Conservation (phyloP, 441 rosid species). For the Manihot esculenta region DNA sequence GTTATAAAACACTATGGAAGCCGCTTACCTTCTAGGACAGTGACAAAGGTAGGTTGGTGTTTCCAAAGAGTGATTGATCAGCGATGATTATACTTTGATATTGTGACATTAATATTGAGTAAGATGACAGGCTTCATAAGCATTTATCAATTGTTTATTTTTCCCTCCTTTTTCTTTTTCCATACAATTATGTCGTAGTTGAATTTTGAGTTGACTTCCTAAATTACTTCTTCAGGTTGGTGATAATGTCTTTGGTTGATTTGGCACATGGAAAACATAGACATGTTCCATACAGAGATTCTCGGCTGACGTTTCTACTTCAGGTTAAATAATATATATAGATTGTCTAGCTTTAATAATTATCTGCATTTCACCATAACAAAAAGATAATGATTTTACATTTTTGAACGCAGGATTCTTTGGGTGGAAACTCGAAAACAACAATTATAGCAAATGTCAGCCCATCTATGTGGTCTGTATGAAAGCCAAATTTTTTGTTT, state of each 20-base stretch:
- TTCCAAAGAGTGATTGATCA: background rate
- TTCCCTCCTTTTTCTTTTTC: background rate
- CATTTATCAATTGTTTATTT: background rate
- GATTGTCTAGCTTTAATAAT: constrained; percentile 6
- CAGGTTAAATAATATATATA: constrained; percentile 53
- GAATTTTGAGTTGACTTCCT: background rate
- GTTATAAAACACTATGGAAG: background rate
- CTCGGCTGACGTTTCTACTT: constrained; percentile 92
- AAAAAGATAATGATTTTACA: constrained; percentile 13
- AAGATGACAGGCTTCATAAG: constrained; percentile 2
- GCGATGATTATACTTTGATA: background rate
- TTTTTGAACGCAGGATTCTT: constrained; percentile 71
- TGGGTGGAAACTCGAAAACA: constrained; percentile 97
- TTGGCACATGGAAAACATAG: constrained; percentile 94
- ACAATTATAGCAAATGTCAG: constrained; percentile 95
- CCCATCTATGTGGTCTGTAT: constrained; percentile 80
- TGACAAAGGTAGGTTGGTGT: background rate
- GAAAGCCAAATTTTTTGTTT: constrained; percentile 15
- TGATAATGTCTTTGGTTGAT: constrained; percentile 96
- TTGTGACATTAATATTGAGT: background rate
- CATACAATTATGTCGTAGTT: background rate
- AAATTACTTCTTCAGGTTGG: constrained; percentile 52
- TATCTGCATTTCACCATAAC: constrained; percentile 25
- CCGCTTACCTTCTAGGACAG: background rate
- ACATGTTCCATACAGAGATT: constrained; percentile 96